Percentiles rank a stretch among this genome's conserved stretches.
Conservation (phyloP, 306 rosid genomes). For the Acacia confusa region DNA sequence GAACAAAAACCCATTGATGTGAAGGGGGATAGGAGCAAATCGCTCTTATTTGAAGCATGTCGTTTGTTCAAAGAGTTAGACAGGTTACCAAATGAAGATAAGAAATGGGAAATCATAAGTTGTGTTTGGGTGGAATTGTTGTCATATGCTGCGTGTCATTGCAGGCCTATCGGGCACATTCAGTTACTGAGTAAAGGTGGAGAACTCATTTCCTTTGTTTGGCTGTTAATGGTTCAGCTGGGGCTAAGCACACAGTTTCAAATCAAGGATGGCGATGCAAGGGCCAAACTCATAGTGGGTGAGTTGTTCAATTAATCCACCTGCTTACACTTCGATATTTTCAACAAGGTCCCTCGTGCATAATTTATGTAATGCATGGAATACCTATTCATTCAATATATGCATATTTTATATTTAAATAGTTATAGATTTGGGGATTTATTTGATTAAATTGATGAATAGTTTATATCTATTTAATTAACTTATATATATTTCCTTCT, state of each 20-base stretch:
- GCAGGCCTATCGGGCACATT: conserved; percentile 29
- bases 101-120: conserved; percentile 29
- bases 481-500: too few relatives aligned
- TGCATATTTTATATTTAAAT: too few relatives aligned
- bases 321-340: too few relatives aligned
- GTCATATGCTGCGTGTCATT: conserved; percentile 38
- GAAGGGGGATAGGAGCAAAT: conserved; percentile 26
- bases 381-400: too few relatives aligned
- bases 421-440: too few relatives aligned
- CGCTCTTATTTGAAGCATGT: conserved; percentile 18
- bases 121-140: conserved; percentile 41
- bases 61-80: neutral
- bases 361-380: too few relatives aligned
- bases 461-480: too few relatives aligned
- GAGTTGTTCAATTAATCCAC: too few relatives aligned
- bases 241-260: conserved; percentile 42
- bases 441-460: too few relatives aligned
- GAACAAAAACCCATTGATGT: neutral
- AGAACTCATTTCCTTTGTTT: conserved; percentile 38
- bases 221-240: conserved; percentile 41
- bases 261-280: conserved; percentile 43
- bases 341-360: too few relatives aligned
- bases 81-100: accelerated
- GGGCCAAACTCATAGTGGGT: conserved; percentile 24
- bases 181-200: conserved; percentile 42